Evolutionary conservation across 176 grass and related monocot species (phyloP), one percentile per base, ranked within the genome.

Genomic region (Saccharum officinarum): DNA sequence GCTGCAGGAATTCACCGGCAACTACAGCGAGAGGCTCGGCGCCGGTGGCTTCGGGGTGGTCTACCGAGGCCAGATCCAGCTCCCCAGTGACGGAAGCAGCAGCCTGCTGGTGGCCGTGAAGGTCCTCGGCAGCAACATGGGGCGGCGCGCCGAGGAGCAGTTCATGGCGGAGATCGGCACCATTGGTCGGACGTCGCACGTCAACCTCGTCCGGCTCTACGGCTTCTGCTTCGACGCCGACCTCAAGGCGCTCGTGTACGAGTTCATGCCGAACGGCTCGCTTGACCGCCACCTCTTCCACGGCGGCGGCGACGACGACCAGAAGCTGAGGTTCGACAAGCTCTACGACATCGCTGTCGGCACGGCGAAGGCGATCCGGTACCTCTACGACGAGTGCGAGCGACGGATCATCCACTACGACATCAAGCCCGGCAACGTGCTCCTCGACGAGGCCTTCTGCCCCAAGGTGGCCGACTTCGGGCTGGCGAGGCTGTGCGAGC

Each of bases 391-490:
- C 22, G 86, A 88, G 6, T 88, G 86, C 71, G 39, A 76, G 9
- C 59, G 54, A 41, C 39, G 62, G 25, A 88, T 83, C 71, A 57
- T 88, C 46, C 86, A 88, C 71, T 88, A 88, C 60, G 86, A 88
- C 71, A 88, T 88, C 73, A 88, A 83, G 64, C 86, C 80, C 2
- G 80, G 68, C 13, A 88, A 88, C 49, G 73, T 83, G 17, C 79
- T 88, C 7, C 72, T 88, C 7, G 63, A 62, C 28, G 86, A 47
- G n/a, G 81, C 17, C 1, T 83, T 78, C 61, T 5, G 41, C 0
- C 57, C 86, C 26, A 88, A 88, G 79, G 86, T 88, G n/a, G 61
- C 41, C 25, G 80, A 88, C 67, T 88, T 88, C 55, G 86, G 86
- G 20, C 73, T 83, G 16, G 80, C 86, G 5, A 63, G 44, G 70